These are phyloP conservation scores for Ensete ventricosum DNA, from an alignment of 176 grass and related monocot species.

Conservation along the genomic window DNA sequence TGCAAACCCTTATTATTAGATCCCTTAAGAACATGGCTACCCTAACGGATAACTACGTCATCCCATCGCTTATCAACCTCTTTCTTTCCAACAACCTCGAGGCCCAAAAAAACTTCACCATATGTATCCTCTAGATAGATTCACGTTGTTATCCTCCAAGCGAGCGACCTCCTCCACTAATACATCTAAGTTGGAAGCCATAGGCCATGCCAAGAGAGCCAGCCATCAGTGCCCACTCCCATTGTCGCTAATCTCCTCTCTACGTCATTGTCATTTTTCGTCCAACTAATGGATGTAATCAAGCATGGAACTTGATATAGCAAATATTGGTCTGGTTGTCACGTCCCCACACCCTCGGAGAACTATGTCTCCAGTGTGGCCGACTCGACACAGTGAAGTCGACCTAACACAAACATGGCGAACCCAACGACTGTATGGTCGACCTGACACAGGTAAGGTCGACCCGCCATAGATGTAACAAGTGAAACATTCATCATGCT, in stretches of 20 bases:
- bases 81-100: conserved; percentile 28
- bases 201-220: conserved; percentile 33
- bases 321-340: too few species aligned
- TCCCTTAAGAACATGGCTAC: conserved; percentile 45
- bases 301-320: conserved; percentile 28
- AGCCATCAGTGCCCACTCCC: conserved; percentile 38
- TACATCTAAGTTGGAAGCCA: conserved; percentile 42
- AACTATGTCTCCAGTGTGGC: too few species aligned
- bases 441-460: too few species aligned
- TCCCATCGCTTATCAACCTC: conserved; percentile 48
- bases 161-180: conserved; percentile 35
- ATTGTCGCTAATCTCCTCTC: conserved; percentile 37
- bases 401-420: too few species aligned
- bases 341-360: too few species aligned
- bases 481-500: too few species aligned
- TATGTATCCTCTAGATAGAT: conserved; percentile 33
- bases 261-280: conserved; percentile 43
- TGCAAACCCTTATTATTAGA: conserved; percentile 31
- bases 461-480: too few species aligned
- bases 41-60: conserved; percentile 46
- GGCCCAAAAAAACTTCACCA: conserved; percentile 36
- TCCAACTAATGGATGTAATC: conserved; percentile 51
- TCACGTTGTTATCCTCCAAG: conserved; percentile 40
- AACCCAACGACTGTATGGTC: too few species aligned
- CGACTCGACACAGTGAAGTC: too few species aligned